Evolutionary conservation across 2,329 filamentous ascomycete species (phyloP).

Genomic region (Biscogniauxia sp.): DNA sequence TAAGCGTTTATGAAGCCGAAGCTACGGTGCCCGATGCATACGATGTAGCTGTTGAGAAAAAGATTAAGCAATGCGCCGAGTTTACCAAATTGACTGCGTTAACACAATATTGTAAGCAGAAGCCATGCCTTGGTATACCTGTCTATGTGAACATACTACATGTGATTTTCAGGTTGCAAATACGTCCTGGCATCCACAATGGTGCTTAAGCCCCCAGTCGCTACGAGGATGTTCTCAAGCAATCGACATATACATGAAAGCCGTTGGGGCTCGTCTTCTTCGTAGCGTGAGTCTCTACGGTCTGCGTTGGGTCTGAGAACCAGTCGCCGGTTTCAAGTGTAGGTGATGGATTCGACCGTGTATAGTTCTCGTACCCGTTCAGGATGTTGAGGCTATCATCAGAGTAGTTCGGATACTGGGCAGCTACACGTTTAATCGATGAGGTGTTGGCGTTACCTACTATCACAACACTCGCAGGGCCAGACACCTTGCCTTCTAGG

Average conservation of each 20-base stretch:
- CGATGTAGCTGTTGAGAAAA: no score
- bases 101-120: no score
- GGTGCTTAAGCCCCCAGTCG: slow-evolving; percentile 40
- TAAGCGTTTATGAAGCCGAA: no score
- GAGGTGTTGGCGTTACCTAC: slow-evolving; percentile 8
- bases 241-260: slow-evolving; percentile 38
- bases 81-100: no score
- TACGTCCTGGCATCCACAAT: slow-evolving; percentile 36
- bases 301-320: slow-evolving; percentile 38
- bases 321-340: slow-evolving; percentile 34
- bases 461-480: slow-evolving; percentile 22
- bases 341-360: slow-evolving; percentile 16
- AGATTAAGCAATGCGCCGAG: no score
- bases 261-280: slow-evolving; percentile 40
- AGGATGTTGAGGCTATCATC: slow-evolving; percentile 35
- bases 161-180: slow-evolving; percentile 32
- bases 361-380: slow-evolving; percentile 36
- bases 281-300: slow-evolving; percentile 27
- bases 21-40: no score
- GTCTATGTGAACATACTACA: no score
- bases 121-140: no score
- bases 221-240: slow-evolving; percentile 38
- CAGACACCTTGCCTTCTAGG: slow-evolving; percentile 14
- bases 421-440: slow-evolving; percentile 27
- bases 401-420: slow-evolving; percentile 37